Evolutionary conservation across 2,329 filamentous ascomycete species (phyloP).

Genomic region (Neophaeococcomyces aloes): DNA sequence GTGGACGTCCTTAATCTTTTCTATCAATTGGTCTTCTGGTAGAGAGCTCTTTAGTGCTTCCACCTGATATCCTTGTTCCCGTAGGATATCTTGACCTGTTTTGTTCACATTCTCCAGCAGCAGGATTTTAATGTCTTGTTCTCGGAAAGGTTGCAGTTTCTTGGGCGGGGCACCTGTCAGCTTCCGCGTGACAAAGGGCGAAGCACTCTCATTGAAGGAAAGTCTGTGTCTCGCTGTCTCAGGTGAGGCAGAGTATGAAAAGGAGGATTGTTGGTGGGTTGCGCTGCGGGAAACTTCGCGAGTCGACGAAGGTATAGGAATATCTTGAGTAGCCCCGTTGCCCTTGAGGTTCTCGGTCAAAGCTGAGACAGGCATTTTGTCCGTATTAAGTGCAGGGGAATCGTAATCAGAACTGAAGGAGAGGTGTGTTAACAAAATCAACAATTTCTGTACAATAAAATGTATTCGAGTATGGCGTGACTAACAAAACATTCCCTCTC

Average conservation of each 20-base stretch:
- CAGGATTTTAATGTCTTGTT: conserved; percentile 90
- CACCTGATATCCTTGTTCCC: conserved; percentile 85
- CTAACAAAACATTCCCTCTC: no score
- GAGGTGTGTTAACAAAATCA: no score
- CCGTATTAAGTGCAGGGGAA: neutral
- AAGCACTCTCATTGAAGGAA: conserved; percentile 29
- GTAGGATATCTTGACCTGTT: conserved; percentile 74
- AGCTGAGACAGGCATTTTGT: conserved; percentile 17
- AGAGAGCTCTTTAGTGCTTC: conserved; percentile 82
- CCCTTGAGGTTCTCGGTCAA: conserved; percentile 19
- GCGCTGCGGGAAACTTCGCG: conserved; percentile 43
- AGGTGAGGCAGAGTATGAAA: conserved; percentile 4
- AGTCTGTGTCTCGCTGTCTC: conserved; percentile 1
- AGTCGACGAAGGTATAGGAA: conserved; percentile 10
- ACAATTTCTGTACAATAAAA: no score
- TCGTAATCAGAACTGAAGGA: no score
- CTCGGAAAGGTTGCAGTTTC: conserved; percentile 88
- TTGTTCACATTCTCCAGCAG: conserved; percentile 93
- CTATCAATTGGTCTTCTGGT: conserved; percentile 84
- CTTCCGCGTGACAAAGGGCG: conserved; percentile 31
- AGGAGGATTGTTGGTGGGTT: neutral
- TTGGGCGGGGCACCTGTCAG: conserved; percentile 46
- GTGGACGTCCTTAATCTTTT: conserved; percentile 92
- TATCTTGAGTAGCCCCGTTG: conserved; percentile 7
- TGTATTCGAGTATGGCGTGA: no score